Conservation (phyloP, 805 yeast species). For the Candida insectalens region DNA sequence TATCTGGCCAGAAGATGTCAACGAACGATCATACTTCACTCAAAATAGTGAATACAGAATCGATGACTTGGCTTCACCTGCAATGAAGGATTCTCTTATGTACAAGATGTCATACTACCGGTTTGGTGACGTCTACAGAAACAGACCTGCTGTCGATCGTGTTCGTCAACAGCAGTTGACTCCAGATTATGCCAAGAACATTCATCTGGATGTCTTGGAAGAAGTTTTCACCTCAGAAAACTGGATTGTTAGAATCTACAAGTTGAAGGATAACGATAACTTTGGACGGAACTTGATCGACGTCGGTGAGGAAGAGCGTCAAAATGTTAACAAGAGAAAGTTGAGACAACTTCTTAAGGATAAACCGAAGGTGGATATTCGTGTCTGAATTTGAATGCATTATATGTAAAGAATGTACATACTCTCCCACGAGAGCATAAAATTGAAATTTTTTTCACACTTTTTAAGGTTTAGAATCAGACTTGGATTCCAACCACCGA, state of each 20-base stretch:
- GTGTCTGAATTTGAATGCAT: constrained; percentile 10
- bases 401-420: neutral
- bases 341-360: constrained; percentile 18
- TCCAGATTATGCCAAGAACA: constrained; percentile 21
- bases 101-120: constrained; percentile 91
- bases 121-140: constrained; percentile 61
- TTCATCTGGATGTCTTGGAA: constrained; percentile 70
- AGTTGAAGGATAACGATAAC: constrained; percentile 80
- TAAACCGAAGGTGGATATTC: constrained; percentile 22
- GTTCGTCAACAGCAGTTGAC: constrained; percentile 67
- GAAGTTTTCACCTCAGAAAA: constrained; percentile 94
- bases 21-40: constrained; percentile 77
- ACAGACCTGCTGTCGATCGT: constrained; percentile 63
- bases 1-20: constrained; percentile 98
- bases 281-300: constrained; percentile 69
- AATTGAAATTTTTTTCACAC: neutral
- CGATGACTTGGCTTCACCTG: constrained; percentile 68
- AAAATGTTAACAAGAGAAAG: constrained; percentile 14
- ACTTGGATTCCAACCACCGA: too few relatives aligned
- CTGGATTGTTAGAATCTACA: constrained; percentile 93
- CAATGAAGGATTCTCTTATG: constrained; percentile 87
- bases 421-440: neutral
- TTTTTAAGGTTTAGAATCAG: too few relatives aligned
- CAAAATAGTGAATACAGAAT: constrained; percentile 81
- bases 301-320: constrained; percentile 44